A percentile compares a stretch with the other conserved stretches of the same genome.
These are phyloP conservation scores for Stropharia rugosoannulata DNA, from an alignment of 768 basidiomycete genomes.

Conservation along the genomic window DNA sequence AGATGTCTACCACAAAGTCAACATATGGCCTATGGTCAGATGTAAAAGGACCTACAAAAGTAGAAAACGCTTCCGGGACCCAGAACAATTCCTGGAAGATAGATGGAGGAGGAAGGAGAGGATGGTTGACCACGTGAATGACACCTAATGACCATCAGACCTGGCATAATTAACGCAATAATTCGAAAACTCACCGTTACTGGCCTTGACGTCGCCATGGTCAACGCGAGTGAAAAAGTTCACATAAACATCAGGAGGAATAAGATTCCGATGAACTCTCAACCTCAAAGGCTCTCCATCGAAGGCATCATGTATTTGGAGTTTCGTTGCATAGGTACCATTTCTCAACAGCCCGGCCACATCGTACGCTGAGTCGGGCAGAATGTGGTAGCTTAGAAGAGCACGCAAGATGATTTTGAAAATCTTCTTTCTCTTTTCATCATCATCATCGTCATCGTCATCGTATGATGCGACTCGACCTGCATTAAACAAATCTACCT, in stretches of 20 bases:
- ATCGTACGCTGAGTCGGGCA: slow-evolving; percentile 37
- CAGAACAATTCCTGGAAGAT: slow-evolving; percentile 48
- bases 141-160: slow-evolving; percentile 29
- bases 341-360: slow-evolving; percentile 44
- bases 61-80: slow-evolving; percentile 43
- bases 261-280: slow-evolving; percentile 28
- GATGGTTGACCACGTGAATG: slow-evolving; percentile 54
- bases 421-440: slow-evolving; percentile 49
- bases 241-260: slow-evolving; percentile 37
- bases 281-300: slow-evolving; percentile 47
- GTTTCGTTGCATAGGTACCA: slow-evolving; percentile 50
- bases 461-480: slow-evolving; percentile 24
- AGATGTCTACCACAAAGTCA: slow-evolving; percentile 41
- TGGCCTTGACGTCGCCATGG: slow-evolving; percentile 38
- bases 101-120: slow-evolving; percentile 54
- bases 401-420: slow-evolving; percentile 54
- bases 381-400: slow-evolving; percentile 56
- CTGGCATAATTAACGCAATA: background rate
- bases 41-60: slow-evolving; percentile 34
- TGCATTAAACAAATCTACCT: slow-evolving; percentile 15
- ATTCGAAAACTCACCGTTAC: slow-evolving; percentile 43
- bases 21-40: background rate
- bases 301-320: slow-evolving; percentile 40
- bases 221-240: slow-evolving; percentile 50
- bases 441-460: slow-evolving; percentile 34